Evolutionary conservation across 345 rosid genomes (phyloP).

Genomic region (Odontarrhena argentea): DNA sequence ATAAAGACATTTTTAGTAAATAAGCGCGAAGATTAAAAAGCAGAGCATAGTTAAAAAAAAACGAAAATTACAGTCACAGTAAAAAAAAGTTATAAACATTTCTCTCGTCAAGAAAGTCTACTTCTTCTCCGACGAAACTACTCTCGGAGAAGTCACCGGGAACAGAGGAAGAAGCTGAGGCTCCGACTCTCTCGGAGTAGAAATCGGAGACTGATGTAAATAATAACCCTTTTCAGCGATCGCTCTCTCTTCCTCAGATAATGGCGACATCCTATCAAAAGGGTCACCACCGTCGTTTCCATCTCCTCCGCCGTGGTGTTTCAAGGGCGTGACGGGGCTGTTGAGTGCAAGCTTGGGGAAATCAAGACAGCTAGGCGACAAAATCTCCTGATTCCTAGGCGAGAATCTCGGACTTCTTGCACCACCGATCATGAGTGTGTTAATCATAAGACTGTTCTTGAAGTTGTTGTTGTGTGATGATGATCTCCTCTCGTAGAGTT

Average conservation of each 20-base stretch:
- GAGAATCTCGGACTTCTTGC: slow-evolving; percentile 54
- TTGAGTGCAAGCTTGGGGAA: slow-evolving; percentile 90
- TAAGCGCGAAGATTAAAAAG: background rate
- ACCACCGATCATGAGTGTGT: slow-evolving; percentile 55
- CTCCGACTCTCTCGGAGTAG: slow-evolving; percentile 88
- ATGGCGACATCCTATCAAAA: slow-evolving; percentile 62
- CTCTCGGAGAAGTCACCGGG: slow-evolving; percentile 82
- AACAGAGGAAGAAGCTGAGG: slow-evolving; percentile 89
- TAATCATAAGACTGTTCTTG: slow-evolving; percentile 85
- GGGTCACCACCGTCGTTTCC: slow-evolving; percentile 60
- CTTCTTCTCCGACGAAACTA: slow-evolving; percentile 38
- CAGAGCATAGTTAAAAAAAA: slow-evolving; percentile 13
- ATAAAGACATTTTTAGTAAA: slow-evolving; percentile 9
- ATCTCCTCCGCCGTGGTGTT: slow-evolving; percentile 28
- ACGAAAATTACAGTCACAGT: slow-evolving; percentile 30
- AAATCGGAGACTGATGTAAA: slow-evolving; percentile 86
- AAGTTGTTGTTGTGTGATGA: slow-evolving; percentile 48
- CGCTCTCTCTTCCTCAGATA: slow-evolving; percentile 85
- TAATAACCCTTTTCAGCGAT: slow-evolving; percentile 89
- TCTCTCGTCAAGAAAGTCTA: slow-evolving; percentile 21
- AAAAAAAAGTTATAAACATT: slow-evolving; percentile 20
- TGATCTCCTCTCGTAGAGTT: slow-evolving; percentile 90
- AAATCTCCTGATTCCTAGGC: slow-evolving; percentile 69
- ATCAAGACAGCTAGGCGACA: slow-evolving; percentile 92
- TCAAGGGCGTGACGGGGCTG: slow-evolving; percentile 85